Evolutionary conservation across 305 asterid genomes (phyloP).

Genomic region (Fraxinus floribunda): DNA sequence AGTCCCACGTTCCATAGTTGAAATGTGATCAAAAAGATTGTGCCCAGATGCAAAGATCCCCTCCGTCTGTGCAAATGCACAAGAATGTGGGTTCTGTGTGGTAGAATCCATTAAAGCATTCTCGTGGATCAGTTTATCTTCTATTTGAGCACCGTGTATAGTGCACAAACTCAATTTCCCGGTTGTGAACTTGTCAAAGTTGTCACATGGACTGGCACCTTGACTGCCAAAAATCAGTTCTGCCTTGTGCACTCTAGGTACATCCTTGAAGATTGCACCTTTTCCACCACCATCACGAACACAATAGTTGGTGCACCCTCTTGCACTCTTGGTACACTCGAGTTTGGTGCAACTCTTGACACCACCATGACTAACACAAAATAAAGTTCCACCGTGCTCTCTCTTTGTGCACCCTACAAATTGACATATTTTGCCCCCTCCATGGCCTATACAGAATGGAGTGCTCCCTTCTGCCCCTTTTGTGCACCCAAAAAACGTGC

Average conservation of each 20-base stretch:
- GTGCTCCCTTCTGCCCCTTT: constrained; percentile 76
- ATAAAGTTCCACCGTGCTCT: constrained; percentile 65
- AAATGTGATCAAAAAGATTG: constrained; percentile 16
- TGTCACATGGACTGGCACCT: constrained; percentile 41
- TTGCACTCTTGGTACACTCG: constrained; percentile 63
- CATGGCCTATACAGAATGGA: constrained; percentile 55
- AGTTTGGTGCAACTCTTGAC: constrained; percentile 59
- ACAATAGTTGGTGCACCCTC: constrained; percentile 58
- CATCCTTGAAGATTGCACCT: constrained; percentile 57
- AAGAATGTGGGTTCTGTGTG: constrained; percentile 22
- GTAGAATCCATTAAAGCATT: constrained; percentile 16
- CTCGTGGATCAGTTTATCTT: constrained; percentile 22
- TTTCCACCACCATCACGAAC: constrained; percentile 75
- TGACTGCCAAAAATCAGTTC: constrained; percentile 48
- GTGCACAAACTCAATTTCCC: constrained; percentile 59
- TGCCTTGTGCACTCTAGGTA: constrained; percentile 66
- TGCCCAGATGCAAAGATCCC: constrained; percentile 13
- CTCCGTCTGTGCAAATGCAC: constrained; percentile 20
- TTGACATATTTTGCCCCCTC: constrained; percentile 71
- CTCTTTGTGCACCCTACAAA: constrained; percentile 61
- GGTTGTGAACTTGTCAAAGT: constrained; percentile 60
- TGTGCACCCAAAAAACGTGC: constrained; percentile 23
- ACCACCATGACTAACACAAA: constrained; percentile 67
- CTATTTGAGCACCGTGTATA: constrained; percentile 44
- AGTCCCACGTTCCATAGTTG: constrained; percentile 8